Evolutionary conservation across 2,329 filamentous ascomycete species (phyloP), one percentile per base, ranked within the genome.

Genomic region (Furcasterigmium furcatum): DNA sequence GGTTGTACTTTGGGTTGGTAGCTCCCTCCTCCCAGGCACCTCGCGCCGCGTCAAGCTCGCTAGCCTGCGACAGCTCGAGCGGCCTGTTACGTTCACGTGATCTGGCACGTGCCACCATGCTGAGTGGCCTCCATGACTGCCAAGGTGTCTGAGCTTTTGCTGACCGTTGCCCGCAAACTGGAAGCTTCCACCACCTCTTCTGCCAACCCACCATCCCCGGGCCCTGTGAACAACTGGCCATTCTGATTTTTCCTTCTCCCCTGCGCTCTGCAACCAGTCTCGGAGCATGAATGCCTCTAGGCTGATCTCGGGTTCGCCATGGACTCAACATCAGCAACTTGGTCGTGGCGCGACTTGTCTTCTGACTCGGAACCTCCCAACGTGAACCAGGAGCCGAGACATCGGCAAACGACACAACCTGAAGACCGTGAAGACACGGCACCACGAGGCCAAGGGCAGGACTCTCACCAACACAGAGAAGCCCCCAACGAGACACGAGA

Each of bases 1-100:
- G 44, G 29, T 32, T 42, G 40, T 35, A 20, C 16, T 29, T 22
- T 25, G 19, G 19, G 29, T 18, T 41, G 30, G 46, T 41, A 52
- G 46, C 47, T 50, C 44, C 46, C 45, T 42, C 50, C 42, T 47
- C 46, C 49, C 44, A 53, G 51, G 51, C 51, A 53, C 46, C 50
- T 52, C 49, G 50, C 50, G 50, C 52, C 50, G 52, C 45, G 52
- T 52, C 51, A 51, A 55, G 51, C 51, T 50, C 41, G 24, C 24
- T 27, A 12, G 24, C 24, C 24, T 7, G 7, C 24, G 7, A 7
- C 24, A 27, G 12, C 24, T 7, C 24, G 7, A 27, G n/a, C n/a
- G n/a, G n/a, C n/a, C n/a, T n/a, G n/a, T n/a, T n/a, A n/a, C 24
- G 24, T 27, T 12, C 24, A 27, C 24, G 24, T 27, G 24, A 27